Conservation (phyloP, 1,284 basidiomycete genomes). For the Pseudozyma thailandica region DNA sequence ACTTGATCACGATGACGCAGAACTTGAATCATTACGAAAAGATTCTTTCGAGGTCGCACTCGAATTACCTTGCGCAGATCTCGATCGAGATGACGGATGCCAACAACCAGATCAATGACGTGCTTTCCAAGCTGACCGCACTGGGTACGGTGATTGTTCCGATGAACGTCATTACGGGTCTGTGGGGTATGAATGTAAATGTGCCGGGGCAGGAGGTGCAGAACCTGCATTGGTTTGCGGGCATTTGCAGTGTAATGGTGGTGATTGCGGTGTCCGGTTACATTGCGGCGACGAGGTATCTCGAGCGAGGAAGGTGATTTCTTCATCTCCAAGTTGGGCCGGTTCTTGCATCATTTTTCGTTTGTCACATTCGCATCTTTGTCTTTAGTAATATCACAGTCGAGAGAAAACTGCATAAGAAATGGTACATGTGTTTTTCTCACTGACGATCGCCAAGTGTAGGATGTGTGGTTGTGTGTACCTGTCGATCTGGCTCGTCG, state of each 20-base stretch:
- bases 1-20: slow-evolving; percentile 99
- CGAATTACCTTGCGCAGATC: slow-evolving; percentile 76
- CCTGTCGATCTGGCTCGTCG: slow-evolving; percentile 31
- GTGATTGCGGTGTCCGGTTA: slow-evolving; percentile 64
- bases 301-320: slow-evolving; percentile 45
- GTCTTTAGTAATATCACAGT: no score
- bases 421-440: neutral
- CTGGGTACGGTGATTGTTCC: slow-evolving; percentile 93
- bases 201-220: slow-evolving; percentile 63
- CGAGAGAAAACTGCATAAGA: no score
- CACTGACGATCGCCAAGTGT: neutral
- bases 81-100: slow-evolving; percentile 79
- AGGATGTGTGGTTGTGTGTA: neutral
- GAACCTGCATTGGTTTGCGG: slow-evolving; percentile 64
- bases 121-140: slow-evolving; percentile 96
- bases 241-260: slow-evolving; percentile 63
- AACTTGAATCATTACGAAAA: slow-evolving; percentile 76
- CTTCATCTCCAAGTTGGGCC: neutral
- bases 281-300: slow-evolving; percentile 64
- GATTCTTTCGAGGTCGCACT: slow-evolving; percentile 96
- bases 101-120: slow-evolving; percentile 98
- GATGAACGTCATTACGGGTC: slow-evolving; percentile 69
- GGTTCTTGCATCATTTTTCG: no score
- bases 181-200: slow-evolving; percentile 68
- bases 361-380: neutral